These are phyloP conservation scores for Fusarium beomiforme DNA, from an alignment of 2,329 filamentous ascomycete species.

Conservation along the genomic window DNA sequence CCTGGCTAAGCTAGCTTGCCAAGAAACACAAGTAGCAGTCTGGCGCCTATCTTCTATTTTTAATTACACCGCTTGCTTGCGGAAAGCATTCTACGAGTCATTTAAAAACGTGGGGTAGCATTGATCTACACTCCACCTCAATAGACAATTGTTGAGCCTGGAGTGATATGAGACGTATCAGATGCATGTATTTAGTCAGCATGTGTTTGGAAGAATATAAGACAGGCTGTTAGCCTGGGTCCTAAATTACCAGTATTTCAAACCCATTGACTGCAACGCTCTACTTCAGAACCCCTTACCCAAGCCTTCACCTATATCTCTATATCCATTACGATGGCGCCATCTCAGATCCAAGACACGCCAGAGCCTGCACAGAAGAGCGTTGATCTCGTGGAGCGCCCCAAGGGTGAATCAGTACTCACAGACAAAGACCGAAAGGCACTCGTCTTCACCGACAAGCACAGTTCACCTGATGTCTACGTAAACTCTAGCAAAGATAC, in stretches of 20 bases:
- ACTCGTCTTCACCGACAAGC: background rate
- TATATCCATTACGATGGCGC: background rate
- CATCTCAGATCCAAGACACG: background rate
- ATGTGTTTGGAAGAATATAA: background rate
- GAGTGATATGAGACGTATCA: background rate
- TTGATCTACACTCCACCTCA: background rate
- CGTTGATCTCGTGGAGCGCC: background rate
- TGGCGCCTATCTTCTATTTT: background rate
- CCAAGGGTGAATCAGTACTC: background rate
- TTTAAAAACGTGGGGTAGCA: background rate
- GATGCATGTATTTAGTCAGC: background rate
- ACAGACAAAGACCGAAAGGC: conserved; percentile 2
- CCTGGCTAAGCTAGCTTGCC: no score
- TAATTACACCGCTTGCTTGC: background rate
- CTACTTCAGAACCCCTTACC: fast-evolving
- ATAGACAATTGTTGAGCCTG: no score
- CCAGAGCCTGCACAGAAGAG: background rate
- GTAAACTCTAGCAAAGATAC: background rate
- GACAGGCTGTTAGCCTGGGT: no score
- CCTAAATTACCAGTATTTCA: fast-evolving
- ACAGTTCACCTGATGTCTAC: conserved; percentile 3
- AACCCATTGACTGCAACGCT: background rate
- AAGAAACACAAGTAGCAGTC: background rate
- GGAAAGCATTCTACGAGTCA: background rate
- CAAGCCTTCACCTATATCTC: fast-evolving